phyloP scores from a whole-genome alignment of 2,329 filamentous ascomycete genomes.

The Emydomyces testavorans region DNA sequence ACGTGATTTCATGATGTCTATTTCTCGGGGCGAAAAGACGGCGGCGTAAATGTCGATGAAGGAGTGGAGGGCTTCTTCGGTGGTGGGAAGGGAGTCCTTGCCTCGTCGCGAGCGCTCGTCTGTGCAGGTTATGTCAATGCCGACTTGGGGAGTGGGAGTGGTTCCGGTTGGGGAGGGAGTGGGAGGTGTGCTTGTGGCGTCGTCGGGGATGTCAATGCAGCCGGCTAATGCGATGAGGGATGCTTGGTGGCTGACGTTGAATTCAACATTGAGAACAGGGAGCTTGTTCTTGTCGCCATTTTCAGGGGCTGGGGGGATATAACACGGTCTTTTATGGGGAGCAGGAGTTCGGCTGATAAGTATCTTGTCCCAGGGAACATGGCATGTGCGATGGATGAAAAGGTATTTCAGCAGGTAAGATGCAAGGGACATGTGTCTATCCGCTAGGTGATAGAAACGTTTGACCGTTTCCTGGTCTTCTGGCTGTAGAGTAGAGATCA shows the following conservation, averaged over 20 bases:
- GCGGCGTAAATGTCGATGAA: conserved; percentile 51
- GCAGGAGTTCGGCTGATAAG: conserved; percentile 41
- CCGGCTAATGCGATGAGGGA: conserved; percentile 51
- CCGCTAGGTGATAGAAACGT: conserved; percentile 43
- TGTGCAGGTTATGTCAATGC: conserved; percentile 52
- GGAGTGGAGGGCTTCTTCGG: conserved; percentile 40
- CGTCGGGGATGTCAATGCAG: conserved; percentile 24
- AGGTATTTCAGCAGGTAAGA: conserved; percentile 52
- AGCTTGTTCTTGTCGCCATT: conserved; percentile 2
- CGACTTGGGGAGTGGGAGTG: conserved; percentile 34
- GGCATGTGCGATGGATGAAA: conserved; percentile 45
- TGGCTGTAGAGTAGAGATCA: conserved; percentile 31
- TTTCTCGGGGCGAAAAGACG: conserved; percentile 47
- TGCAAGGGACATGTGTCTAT: conserved; percentile 50
- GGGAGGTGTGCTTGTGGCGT: not conserved
- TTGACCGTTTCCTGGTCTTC: conserved; percentile 42
- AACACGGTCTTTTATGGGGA: conserved; percentile 43
- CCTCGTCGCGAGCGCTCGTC: conserved; percentile 43
- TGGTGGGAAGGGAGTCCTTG: conserved; percentile 37
- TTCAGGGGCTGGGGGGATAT: conserved; percentile 27
- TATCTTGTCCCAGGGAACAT: conserved; percentile 48
- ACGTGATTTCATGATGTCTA: conserved; percentile 46
- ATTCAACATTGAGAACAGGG: conserved; percentile 39
- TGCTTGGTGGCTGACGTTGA: conserved; percentile 55
- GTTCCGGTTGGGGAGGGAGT: conserved; percentile 12